Evolutionary conservation across 441 rosid species (phyloP).

Genomic region (Pelargonium cotyledonis): DNA sequence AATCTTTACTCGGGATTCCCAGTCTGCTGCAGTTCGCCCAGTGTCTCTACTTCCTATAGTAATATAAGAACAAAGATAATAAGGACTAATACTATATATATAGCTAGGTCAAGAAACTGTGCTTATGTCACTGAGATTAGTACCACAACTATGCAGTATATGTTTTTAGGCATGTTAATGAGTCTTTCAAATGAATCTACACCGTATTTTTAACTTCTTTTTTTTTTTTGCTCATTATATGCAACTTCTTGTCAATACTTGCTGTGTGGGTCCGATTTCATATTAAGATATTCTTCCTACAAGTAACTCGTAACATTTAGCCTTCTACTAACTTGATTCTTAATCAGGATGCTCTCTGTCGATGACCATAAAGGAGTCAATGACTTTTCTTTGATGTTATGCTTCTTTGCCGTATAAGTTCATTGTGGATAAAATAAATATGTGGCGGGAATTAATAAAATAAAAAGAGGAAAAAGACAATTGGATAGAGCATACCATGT

Average conservation of each 20-base stretch:
- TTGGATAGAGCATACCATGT: slow-evolving; percentile 40
- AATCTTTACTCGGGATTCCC: slow-evolving; percentile 51
- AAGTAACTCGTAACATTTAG: not conserved
- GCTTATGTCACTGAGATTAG: not conserved
- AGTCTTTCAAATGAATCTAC: not conserved
- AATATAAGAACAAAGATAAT: slow-evolving; percentile 6
- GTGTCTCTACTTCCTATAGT: slow-evolving; percentile 40
- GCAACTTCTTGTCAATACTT: not conserved
- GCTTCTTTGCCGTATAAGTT: not conserved
- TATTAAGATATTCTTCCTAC: not conserved
- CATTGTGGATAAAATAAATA: not conserved
- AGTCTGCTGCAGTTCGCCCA: slow-evolving; percentile 38
- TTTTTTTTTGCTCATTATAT: not conserved
- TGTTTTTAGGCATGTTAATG: not conserved
- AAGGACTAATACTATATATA: not conserved
- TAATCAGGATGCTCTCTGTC: not conserved
- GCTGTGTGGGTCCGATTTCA: not conserved
- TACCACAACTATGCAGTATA: not conserved
- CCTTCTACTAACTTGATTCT: not conserved
- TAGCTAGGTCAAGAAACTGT: not conserved
- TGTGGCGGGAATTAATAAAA: not conserved
- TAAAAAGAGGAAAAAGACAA: slow-evolving; percentile 7
- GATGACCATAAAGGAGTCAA: not conserved
- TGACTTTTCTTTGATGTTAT: not conserved
- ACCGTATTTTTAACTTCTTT: too few relatives aligned